A percentile compares a stretch with the other conserved stretches of the same genome.
phyloP scores from a whole-genome alignment of 768 basidiomycete species.

The Hericium erinaceus region DNA sequence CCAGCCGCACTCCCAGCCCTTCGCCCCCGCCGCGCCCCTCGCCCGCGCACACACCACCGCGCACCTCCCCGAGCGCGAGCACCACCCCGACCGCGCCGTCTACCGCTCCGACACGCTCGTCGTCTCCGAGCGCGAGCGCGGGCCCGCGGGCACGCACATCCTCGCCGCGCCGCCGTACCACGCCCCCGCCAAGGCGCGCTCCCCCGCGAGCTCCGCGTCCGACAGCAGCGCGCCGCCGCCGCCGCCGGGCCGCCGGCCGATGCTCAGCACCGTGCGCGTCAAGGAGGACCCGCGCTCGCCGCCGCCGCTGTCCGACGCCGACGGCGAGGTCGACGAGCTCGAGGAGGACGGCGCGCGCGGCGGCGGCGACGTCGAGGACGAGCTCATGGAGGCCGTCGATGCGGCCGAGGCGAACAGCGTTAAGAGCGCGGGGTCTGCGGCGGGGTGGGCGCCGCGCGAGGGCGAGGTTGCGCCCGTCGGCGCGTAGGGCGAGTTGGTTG shows the following conservation, averaged over 20 bases:
- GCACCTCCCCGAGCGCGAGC: not conserved
- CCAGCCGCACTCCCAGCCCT: slow-evolving; percentile 13
- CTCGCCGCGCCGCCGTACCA: slow-evolving; percentile 14
- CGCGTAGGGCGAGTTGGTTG: no score
- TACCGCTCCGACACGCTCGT: slow-evolving; percentile 11
- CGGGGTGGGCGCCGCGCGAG: no score
- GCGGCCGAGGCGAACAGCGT: slow-evolving; percentile 26
- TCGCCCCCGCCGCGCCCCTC: slow-evolving; percentile 4
- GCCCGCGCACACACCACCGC: not conserved
- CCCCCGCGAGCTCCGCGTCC: not conserved
- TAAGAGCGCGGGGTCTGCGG: no score
- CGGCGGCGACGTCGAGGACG: slow-evolving; percentile 23
- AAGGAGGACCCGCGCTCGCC: not conserved
- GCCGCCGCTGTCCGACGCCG: slow-evolving; percentile 21
- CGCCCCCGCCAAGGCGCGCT: slow-evolving; percentile 10
- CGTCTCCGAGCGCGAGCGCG: slow-evolving; percentile 15
- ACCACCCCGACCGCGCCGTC: slow-evolving; percentile 6
- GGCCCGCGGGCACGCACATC: slow-evolving; percentile 11
- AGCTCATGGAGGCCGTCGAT: slow-evolving; percentile 29
- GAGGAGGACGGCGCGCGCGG: not conserved
- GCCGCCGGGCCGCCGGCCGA: no score
- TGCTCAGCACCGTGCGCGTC: not conserved
- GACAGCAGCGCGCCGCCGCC: not conserved
- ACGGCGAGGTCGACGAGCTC: slow-evolving; percentile 17
- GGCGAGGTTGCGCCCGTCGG: no score